Evolutionary conservation across 2,329 filamentous ascomycete species (phyloP), one percentile per base, ranked within the genome.

Genomic region (Pseudocercospora fuligena): DNA sequence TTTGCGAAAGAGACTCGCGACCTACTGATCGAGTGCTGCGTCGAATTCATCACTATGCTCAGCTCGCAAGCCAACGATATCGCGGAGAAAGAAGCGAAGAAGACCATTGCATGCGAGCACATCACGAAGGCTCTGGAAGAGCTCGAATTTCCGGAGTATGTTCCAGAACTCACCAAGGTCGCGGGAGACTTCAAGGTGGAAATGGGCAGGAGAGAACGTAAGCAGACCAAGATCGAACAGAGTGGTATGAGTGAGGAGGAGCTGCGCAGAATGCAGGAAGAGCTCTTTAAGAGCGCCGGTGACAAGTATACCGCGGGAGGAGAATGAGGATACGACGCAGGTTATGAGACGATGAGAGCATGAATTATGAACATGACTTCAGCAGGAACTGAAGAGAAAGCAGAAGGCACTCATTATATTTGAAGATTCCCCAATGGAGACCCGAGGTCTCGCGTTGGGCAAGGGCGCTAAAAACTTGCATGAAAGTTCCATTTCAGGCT

Each of bases 51-150:
- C 80, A 98, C 95, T 19, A 88, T 99, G 75, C 92, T 99, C 73
- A 97, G 94, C n/a, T 97, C 93, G 57, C 94, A 99, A 82, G 95
- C 95, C 69, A 99, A 99, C 80, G 95, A 99, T 75, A 99, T 99
- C 71, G 96, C 94, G 12, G 95, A 99, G 79, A 97, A 97, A 80
- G 95, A 99, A 77, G 93, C 94, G 59, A 99, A 99, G 84, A 99
- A 99, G 86, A 99, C 95, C 3, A 99, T 99, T 74, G 94, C 94
- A 12, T 97, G 93, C 79, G 95, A 99, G 76, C 95, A 99, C 82
- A 96, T 99, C 74, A 96, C 94, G 76, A 94, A 94, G 77, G 95
- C 95, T 0, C 86, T 99, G 49, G 92, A 94, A 74, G 92, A 97
- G 75, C 87, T 99, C 21, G 95, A 94, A 1, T 99, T 98, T 79